phyloP scores from a whole-genome alignment of 345 rosid species.

The Corchorus capsularis region DNA sequence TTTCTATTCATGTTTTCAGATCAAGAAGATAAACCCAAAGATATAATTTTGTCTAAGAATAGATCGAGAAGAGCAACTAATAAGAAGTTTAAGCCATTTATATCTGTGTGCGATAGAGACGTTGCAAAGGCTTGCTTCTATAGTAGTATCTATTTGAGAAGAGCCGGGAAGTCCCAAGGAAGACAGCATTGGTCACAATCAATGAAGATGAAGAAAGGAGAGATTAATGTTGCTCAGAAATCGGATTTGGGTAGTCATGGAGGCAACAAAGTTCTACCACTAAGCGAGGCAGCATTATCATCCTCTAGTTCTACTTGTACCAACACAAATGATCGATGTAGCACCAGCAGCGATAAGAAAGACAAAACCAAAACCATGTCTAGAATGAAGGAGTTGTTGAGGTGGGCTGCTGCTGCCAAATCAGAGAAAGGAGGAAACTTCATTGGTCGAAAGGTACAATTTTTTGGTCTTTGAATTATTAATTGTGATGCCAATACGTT shows the following conservation, averaged over 20 bases:
- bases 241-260: constrained; percentile 34
- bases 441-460: constrained; percentile 59
- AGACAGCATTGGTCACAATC: constrained; percentile 33
- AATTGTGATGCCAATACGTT: no score
- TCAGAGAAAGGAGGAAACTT: constrained; percentile 64
- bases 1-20: constrained; percentile 27
- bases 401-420: constrained; percentile 82
- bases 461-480: no score
- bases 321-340: constrained; percentile 24
- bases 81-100: constrained; percentile 28
- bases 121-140: constrained; percentile 62
- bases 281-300: constrained; percentile 33
- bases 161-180: constrained; percentile 26
- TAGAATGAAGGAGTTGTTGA: constrained; percentile 75
- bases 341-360: constrained; percentile 26
- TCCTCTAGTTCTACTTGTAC: constrained; percentile 17
- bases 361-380: constrained; percentile 58
- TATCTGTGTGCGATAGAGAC: constrained; percentile 55
- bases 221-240: constrained; percentile 29
- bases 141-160: constrained; percentile 49
- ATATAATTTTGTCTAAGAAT: constrained; percentile 30
- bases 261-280: constrained; percentile 56
- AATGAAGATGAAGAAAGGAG: constrained; percentile 56
- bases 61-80: constrained; percentile 21
- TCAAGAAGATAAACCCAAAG: constrained; percentile 26